Percentiles rank a stretch among this genome's conserved stretches.
Evolutionary conservation across 495 filamentous ascomycete genomes (phyloP).

Genomic region (Penicillium psychrofluorescens): DNA sequence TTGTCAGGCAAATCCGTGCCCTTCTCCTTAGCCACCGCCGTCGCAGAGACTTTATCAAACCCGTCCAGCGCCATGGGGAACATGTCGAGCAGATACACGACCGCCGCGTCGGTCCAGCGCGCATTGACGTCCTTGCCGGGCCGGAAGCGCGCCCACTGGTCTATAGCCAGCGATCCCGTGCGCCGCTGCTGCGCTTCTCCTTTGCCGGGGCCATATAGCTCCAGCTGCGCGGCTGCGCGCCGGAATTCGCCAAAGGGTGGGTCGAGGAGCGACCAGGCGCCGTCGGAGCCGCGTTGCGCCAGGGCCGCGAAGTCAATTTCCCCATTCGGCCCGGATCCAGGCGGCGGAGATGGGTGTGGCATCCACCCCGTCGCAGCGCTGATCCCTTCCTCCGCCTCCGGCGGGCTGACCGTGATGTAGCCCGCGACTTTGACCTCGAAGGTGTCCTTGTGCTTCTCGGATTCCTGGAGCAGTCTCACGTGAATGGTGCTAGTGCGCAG

Average conservation of each 20-base stretch:
- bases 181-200: slow-evolving; percentile 21
- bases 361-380: slow-evolving; percentile 46
- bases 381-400: slow-evolving; percentile 51
- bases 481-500: slow-evolving; percentile 63
- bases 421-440: slow-evolving; percentile 54
- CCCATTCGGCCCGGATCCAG: slow-evolving; percentile 19
- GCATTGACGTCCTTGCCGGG: slow-evolving; percentile 30
- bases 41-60: slow-evolving; percentile 26
- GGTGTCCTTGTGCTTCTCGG: slow-evolving; percentile 12
- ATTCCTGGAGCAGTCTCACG: slow-evolving; percentile 50
- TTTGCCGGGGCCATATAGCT: slow-evolving; percentile 47
- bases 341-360: slow-evolving; percentile 37
- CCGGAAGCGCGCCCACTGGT: slow-evolving; percentile 60
- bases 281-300: slow-evolving; percentile 28
- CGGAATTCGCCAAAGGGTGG: slow-evolving; percentile 41
- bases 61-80: slow-evolving; percentile 53
- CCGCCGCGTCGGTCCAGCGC: slow-evolving; percentile 44
- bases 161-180: slow-evolving; percentile 33
- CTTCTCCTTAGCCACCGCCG: slow-evolving; percentile 11
- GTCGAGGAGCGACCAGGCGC: slow-evolving; percentile 20
- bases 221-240: slow-evolving; percentile 46
- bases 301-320: slow-evolving; percentile 21
- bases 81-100: slow-evolving; percentile 58
- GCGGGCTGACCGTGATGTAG: slow-evolving; percentile 61
- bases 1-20: slow-evolving; percentile 5